These are phyloP conservation scores for Vaccinium macrocarpon DNA, from an alignment of 148 eudicot species.

Conservation along the genomic window DNA sequence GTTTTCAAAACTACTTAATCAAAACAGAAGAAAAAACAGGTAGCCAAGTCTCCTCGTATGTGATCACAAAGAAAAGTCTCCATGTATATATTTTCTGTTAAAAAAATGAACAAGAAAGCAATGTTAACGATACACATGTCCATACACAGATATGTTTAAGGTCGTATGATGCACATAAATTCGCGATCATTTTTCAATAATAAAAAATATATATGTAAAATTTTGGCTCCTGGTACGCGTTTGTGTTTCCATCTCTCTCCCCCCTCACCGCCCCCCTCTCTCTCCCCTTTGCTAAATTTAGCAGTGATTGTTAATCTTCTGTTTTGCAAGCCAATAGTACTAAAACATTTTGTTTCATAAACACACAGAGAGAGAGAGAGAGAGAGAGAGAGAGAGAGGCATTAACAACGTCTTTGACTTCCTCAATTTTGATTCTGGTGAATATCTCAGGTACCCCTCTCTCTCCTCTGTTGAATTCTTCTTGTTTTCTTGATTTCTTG, in stretches of 20 bases:
- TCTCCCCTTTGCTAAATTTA: background rate
- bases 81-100: background rate
- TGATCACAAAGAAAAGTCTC: background rate
- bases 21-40: background rate
- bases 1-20: background rate
- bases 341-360: background rate
- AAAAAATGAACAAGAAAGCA: background rate
- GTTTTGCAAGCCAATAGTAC: background rate
- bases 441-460: conserved; percentile 3
- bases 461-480: background rate
- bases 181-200: background rate
- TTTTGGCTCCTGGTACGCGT: background rate
- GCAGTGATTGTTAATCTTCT: background rate
- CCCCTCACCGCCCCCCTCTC: background rate
- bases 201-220: background rate
- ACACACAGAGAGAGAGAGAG: background rate
- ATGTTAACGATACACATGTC: background rate
- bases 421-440: background rate
- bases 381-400: background rate
- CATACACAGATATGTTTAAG: background rate
- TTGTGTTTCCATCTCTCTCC: background rate
- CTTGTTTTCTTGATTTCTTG: background rate
- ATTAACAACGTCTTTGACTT: background rate
- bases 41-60: background rate
- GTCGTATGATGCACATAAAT: background rate